A percentile compares a stretch with the other conserved stretches of the same genome.
phyloP scores from a whole-genome alignment of 202 grass and related monocot species.

The Musa balbisiana region DNA sequence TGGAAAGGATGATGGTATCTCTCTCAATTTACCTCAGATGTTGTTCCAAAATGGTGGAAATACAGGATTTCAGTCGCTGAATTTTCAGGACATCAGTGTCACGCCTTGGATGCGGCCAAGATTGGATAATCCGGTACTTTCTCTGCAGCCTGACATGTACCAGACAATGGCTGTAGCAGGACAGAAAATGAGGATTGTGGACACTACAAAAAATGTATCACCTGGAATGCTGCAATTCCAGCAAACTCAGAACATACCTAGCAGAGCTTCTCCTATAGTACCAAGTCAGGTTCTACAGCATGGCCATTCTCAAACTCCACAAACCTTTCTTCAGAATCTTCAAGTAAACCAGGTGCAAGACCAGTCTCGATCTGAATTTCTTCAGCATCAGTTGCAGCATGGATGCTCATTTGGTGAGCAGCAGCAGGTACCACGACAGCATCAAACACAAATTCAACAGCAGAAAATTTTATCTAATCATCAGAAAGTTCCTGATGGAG shows the following conservation, averaged over 20 bases:
- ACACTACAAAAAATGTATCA: slow-evolving; percentile 51
- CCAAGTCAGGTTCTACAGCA: slow-evolving; percentile 65
- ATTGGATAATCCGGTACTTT: slow-evolving; percentile 57
- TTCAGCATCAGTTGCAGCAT: slow-evolving; percentile 49
- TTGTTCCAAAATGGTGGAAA: slow-evolving; percentile 69
- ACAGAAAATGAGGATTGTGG: slow-evolving; percentile 25
- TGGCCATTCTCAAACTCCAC: slow-evolving; percentile 60
- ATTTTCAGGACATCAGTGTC: slow-evolving; percentile 67
- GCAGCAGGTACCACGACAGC: slow-evolving; percentile 27
- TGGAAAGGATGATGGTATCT: slow-evolving; percentile 62
- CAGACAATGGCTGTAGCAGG: slow-evolving; percentile 47
- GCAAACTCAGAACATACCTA: slow-evolving; percentile 45
- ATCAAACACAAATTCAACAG: slow-evolving; percentile 8
- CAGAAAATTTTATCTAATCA: slow-evolving; percentile 30
- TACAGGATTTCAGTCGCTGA: slow-evolving; percentile 74
- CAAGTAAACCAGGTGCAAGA: slow-evolving; percentile 32
- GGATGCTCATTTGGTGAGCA: slow-evolving; percentile 48
- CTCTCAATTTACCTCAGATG: slow-evolving; percentile 68
- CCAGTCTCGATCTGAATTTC: slow-evolving; percentile 34
- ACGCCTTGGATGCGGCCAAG: slow-evolving; percentile 69
- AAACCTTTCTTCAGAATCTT: slow-evolving; percentile 55
- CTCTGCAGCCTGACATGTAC: slow-evolving; percentile 68
- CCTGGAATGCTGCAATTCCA: slow-evolving; percentile 89
- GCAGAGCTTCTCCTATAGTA: slow-evolving; percentile 40
- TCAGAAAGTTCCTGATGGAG: slow-evolving; percentile 34